These are phyloP conservation scores for Entomortierella lignicola DNA, from an alignment of 192 early-diverging fungal genomes.

Conservation along the genomic window DNA sequence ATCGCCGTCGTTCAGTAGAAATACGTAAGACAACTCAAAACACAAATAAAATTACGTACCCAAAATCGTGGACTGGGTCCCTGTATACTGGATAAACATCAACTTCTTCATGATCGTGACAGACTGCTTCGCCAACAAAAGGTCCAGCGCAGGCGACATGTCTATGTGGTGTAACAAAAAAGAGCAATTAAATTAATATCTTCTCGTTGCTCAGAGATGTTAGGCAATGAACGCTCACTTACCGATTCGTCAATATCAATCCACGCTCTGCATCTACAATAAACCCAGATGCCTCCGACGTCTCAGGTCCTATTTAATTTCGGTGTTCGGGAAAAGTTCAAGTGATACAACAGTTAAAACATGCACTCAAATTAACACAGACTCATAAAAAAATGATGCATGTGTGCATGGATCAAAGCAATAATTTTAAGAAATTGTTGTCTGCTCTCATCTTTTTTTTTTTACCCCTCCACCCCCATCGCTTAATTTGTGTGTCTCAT, in stretches of 20 bases:
- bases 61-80: conserved; percentile 85
- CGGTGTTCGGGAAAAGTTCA: too few species aligned
- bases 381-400: conserved; percentile 7
- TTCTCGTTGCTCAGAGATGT: not conserved
- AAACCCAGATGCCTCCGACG: conserved; percentile 85
- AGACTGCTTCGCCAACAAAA: conserved; percentile 86
- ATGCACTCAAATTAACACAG: too few species aligned
- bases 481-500: not conserved
- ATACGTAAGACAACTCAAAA: not conserved
- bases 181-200: not conserved
- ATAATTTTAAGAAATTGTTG: conserved; percentile 2
- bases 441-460: not conserved
- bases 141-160: conserved; percentile 83
- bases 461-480: not conserved
- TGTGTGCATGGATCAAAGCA: conserved; percentile 9
- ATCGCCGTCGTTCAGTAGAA: not conserved
- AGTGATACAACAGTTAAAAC: not conserved
- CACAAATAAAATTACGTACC: conserved; percentile 40
- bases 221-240: conserved; percentile 9
- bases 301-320: conserved; percentile 62
- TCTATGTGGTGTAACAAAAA: conserved; percentile 11
- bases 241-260: conserved; percentile 77
- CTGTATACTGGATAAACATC: conserved; percentile 79
- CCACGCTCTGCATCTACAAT: conserved; percentile 80
- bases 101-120: conserved; percentile 83